phyloP scores from a whole-genome alignment of 495 filamentous ascomycete genomes.

The Neurospora sp. region DNA sequence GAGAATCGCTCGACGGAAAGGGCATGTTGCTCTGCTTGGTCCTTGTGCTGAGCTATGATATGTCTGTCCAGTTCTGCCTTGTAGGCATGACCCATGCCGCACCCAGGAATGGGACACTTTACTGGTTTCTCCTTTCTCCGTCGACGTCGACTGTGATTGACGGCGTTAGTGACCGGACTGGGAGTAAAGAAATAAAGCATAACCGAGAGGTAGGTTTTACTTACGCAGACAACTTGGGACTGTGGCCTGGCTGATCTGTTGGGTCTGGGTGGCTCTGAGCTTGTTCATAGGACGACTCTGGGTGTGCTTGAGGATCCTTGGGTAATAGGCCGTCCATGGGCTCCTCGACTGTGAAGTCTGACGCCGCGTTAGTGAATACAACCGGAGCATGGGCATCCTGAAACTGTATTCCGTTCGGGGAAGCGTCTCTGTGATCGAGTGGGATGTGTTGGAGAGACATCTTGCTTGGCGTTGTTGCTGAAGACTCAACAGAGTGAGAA shows the following conservation, averaged over 20 bases:
- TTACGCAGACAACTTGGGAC: not conserved
- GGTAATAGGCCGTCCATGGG: not conserved
- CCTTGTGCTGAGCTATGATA: not conserved
- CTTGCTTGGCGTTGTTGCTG: not conserved
- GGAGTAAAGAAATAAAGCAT: not conserved
- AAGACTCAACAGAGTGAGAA: fast-evolving
- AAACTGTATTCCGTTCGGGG: not conserved
- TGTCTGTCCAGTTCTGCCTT: not conserved
- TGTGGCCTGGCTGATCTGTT: not conserved
- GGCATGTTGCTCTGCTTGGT: not conserved
- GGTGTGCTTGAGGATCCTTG: not conserved
- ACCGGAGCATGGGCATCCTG: not conserved
- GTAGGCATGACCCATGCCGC: not conserved
- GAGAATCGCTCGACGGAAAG: not conserved
- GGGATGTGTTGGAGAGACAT: not conserved
- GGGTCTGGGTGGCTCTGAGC: not conserved
- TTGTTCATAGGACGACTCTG: not conserved
- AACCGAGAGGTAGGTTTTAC: not conserved
- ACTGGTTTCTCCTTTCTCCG: not conserved
- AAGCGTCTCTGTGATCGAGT: not conserved
- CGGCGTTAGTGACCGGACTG: not conserved
- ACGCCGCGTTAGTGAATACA: not conserved
- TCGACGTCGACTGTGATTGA: not conserved
- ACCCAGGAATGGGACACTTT: not conserved
- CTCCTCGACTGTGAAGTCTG: not conserved